These are phyloP conservation scores for Xylaria digitata DNA, from an alignment of 2,329 filamentous ascomycete genomes.

Conservation along the genomic window DNA sequence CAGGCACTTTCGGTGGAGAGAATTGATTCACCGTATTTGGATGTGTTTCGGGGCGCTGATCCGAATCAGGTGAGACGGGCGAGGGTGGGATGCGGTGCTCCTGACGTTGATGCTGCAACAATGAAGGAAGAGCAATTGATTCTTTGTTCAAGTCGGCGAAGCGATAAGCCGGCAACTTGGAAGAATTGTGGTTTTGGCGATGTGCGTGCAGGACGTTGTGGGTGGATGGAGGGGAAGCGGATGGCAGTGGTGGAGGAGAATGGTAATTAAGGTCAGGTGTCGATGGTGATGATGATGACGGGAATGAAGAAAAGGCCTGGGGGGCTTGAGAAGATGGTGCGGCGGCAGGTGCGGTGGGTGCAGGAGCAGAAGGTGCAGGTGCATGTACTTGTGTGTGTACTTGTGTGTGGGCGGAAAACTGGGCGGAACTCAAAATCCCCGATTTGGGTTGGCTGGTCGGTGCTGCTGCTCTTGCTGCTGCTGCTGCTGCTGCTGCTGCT, in stretches of 20 bases:
- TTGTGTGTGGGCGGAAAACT: constrained; percentile 4
- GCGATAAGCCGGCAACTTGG: constrained; percentile 66
- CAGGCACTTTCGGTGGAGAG: constrained; percentile 40
- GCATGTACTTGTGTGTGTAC: neutral
- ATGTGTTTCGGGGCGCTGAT: constrained; percentile 47
- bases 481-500: neutral
- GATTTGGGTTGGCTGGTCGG: constrained; percentile 19
- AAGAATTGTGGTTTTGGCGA: constrained; percentile 65
- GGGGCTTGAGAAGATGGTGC: constrained; percentile 22
- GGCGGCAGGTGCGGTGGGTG: constrained; percentile 8
- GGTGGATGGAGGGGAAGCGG: constrained; percentile 23
- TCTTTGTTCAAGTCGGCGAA: constrained; percentile 61
- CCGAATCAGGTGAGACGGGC: constrained; percentile 54
- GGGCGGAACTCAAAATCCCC: constrained; percentile 19
- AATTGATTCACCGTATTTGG: constrained; percentile 42
- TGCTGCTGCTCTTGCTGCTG: constrained; percentile 6
- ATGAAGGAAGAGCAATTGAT: constrained; percentile 50
- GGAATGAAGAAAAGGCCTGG: constrained; percentile 23
- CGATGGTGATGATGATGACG: constrained; percentile 19
- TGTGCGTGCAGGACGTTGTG: constrained; percentile 56
- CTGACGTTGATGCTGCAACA: constrained; percentile 50
- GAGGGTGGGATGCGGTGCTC: constrained; percentile 52
- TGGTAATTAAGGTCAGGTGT: constrained; percentile 15
- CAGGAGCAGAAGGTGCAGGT: constrained; percentile 10
- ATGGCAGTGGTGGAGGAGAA: constrained; percentile 17